Evolutionary conservation across 495 filamentous ascomycete species (phyloP).

Genomic region (Achaetomiella virescens): DNA sequence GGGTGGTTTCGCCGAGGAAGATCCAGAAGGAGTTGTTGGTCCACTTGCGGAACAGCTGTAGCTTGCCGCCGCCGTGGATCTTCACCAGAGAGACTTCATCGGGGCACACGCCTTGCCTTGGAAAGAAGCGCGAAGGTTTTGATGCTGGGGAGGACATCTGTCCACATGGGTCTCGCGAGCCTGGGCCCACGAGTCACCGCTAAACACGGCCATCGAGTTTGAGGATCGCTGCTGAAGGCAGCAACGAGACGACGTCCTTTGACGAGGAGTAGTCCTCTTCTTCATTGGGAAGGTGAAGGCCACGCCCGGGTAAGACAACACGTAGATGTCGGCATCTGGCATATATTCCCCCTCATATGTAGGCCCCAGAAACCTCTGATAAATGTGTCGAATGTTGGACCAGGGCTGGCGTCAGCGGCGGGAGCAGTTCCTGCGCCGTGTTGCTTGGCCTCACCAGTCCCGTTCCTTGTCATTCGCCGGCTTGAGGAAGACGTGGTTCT

Average conservation of each 20-base stretch:
- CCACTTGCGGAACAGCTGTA: slow-evolving; percentile 67
- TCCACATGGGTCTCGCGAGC: slow-evolving; percentile 69
- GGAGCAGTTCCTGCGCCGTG: slow-evolving; percentile 35
- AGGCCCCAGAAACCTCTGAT: slow-evolving; percentile 82
- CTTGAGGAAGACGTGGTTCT: slow-evolving; percentile 75
- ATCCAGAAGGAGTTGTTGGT: slow-evolving; percentile 56
- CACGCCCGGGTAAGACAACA: slow-evolving; percentile 88
- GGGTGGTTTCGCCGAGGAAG: slow-evolving; percentile 70
- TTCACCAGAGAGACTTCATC: slow-evolving; percentile 79
- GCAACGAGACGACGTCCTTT: slow-evolving; percentile 77
- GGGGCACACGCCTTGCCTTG: slow-evolving; percentile 57
- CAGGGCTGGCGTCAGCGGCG: slow-evolving; percentile 40
- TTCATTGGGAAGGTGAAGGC: slow-evolving; percentile 84
- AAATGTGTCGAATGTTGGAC: slow-evolving; percentile 86
- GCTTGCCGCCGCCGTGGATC: slow-evolving; percentile 64
- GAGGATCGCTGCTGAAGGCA: slow-evolving; percentile 70
- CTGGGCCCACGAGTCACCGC: slow-evolving; percentile 82
- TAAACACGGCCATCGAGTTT: slow-evolving; percentile 82
- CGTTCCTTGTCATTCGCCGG: slow-evolving; percentile 64
- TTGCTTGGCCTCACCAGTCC: slow-evolving; percentile 66
- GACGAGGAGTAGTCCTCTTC: slow-evolving; percentile 69
- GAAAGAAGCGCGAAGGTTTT: slow-evolving; percentile 39
- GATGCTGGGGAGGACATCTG: slow-evolving; percentile 61
- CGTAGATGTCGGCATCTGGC: slow-evolving; percentile 56
- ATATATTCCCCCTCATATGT: slow-evolving; percentile 91